Evolutionary conservation across 345 rosid genomes (phyloP), one percentile per base, ranked within the genome.

Genomic region (Aquilaria yunnanensis): DNA sequence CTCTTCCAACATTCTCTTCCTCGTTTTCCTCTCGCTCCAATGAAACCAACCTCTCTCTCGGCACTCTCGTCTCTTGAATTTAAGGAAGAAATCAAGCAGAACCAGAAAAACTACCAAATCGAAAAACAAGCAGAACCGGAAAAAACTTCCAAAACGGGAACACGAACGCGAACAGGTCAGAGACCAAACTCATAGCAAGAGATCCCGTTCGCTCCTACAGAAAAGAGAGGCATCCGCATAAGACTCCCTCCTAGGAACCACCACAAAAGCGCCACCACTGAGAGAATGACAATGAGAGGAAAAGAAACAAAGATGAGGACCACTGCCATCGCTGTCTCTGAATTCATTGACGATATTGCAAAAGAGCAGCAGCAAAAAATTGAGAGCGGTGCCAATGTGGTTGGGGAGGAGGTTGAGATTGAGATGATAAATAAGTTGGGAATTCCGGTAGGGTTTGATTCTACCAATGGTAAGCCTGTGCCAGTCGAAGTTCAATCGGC

Each of bases 391-490:
- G 34, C n/a, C 10, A 72, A 46, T 53, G 75, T 61, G 45, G 81
- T 2, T 2, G 67, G 67, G 47, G 85, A 75, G 51, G 81, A 76
- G 70, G 82, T 84, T 62, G 94, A 86, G 74, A 59, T 84, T 9
- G 96, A 90, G 81, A 83, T 89, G 90, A 91, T 95, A 96, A 89
- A 80, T 89, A 87, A 82, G 70, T 65, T 95, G 14, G 96, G 99
- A 72, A 90, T 95, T 71, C 99, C 96, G 0, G 77, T 75, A 6
- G 96, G 94, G 49, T 91, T 95, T 23, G 97, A 95, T 71, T 85
- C 99, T 0, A 95, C 96, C 0, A 85, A 93, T 69, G 98, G 98
- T 66, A 94, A 94, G 72, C 96, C 87, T 5, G 99, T 95, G 43
- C 60, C 69, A 55, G 99, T 96, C 43, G 96, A 96, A 4, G 23